phyloP scores from a whole-genome alignment of 495 filamentous ascomycete species.

The Lepidopterella palustris region DNA sequence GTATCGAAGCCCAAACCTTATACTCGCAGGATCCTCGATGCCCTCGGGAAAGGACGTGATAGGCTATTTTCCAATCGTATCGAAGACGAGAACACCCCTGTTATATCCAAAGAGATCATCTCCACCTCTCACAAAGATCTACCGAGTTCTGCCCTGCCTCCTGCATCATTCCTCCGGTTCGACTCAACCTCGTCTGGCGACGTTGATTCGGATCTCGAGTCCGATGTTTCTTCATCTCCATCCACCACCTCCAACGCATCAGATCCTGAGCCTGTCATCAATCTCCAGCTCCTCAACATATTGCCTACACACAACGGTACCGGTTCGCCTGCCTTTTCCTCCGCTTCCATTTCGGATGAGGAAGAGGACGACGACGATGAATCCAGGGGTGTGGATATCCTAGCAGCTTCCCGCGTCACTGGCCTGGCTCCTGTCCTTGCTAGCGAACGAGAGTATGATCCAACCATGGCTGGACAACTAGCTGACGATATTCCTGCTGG shows the following conservation, averaged over 20 bases:
- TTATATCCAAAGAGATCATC: slow-evolving; percentile 28
- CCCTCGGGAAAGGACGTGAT: slow-evolving; percentile 8
- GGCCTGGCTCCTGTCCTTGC: slow-evolving; percentile 29
- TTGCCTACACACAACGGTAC: slow-evolving; percentile 5
- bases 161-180: slow-evolving; percentile 29
- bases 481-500: slow-evolving; percentile 39
- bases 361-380: slow-evolving; percentile 15
- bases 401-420: slow-evolving; percentile 31
- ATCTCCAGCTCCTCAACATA: slow-evolving; percentile 11
- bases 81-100: neutral
- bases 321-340: neutral
- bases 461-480: slow-evolving; percentile 33
- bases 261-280: slow-evolving; percentile 1
- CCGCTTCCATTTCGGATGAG: neutral
- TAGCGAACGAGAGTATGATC: slow-evolving; percentile 35
- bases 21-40: slow-evolving; percentile 14
- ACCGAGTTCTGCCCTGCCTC: slow-evolving; percentile 33
- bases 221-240: slow-evolving; percentile 19
- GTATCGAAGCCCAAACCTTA: slow-evolving; percentile 7
- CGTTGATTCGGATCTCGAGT: slow-evolving; percentile 20
- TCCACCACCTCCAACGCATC: slow-evolving; percentile 4
- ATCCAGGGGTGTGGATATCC: slow-evolving; percentile 29
- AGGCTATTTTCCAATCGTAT: neutral
- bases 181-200: slow-evolving; percentile 31
- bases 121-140: slow-evolving; percentile 23